Evolutionary conservation across 352 stramenopile species (phyloP), one percentile per base, ranked within the genome.

Genomic region (Phytopythium vexans): DNA sequence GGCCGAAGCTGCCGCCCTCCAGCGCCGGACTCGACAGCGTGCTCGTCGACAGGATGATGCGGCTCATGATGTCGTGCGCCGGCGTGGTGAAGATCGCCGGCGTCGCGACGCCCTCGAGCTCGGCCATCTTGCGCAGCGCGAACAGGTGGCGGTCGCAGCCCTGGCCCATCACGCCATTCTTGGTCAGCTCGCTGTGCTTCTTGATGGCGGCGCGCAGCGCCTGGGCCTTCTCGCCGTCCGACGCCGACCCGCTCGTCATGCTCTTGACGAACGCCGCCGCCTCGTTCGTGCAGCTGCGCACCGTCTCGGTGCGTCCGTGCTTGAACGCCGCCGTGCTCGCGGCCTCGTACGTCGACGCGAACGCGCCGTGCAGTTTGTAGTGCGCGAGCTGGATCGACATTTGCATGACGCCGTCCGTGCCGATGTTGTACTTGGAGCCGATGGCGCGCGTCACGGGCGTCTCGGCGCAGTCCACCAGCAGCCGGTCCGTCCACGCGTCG

Each of bases 31-130:
- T 95, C 38, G 78, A 89, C 38, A 97, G 61, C 41, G 86, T 97
- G 52, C 84, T 96, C 46, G 89, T 96, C n/a, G 86, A 96, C 49
- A 97, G 43, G 44, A 95, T 94, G 54, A 96, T 96, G 52, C 90
- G 82, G 71, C 72, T 86, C 79, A 96, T 88, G 52, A 84, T 70
- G 36, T 87, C 69, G 49, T 92, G 81, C 15, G 82, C 77, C 14
- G 80, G 84, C 27, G 94, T 60, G 12, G 71, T 92, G 63, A 94
- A 96, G 10, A 97, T 67, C 52, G 85, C 77, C 0, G 83, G 86
- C 47, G 79, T 58, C 10, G 77, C 59, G 21, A 81, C 71, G 15
- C 71, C 77, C 39, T 88, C 57, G 39, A 91, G 40, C 7, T 75
- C 65, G 12, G 83, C 82, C 62, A 94, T 92, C 37, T 86, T 68